phyloP scores from a whole-genome alignment of 1,139 yeast genomes.

The Torulaspora pretoriensis region DNA sequence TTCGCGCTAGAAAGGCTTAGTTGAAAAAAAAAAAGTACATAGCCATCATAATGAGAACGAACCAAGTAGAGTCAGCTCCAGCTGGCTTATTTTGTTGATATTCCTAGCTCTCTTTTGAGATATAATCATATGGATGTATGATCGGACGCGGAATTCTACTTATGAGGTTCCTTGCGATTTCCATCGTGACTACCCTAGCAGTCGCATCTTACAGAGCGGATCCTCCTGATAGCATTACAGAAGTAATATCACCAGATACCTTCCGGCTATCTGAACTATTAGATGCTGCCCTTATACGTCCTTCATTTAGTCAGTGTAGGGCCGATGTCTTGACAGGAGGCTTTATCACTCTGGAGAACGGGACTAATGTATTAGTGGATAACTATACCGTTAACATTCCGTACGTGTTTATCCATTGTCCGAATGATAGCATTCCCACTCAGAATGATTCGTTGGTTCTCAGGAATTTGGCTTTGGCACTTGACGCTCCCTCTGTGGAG shows the following conservation, averaged over 20 bases:
- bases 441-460: conserved; percentile 6
- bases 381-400: conserved; percentile 19
- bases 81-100: not conserved
- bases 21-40: no score
- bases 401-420: conserved; percentile 18
- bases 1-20: no score
- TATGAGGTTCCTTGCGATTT: not conserved
- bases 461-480: conserved; percentile 4
- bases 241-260: not conserved
- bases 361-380: not conserved
- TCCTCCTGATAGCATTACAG: not conserved
- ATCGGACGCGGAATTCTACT: conserved; percentile 2
- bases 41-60: no score
- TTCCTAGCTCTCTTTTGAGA: not conserved
- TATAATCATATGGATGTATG: conserved; percentile 4
- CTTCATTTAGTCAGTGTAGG: conserved; percentile 15
- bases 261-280: conserved; percentile 15
- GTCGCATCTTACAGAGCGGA: not conserved
- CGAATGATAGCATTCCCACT: conserved; percentile 6
- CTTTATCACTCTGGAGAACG: conserved; percentile 10
- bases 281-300: conserved; percentile 9
- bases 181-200: not conserved
- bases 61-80: not conserved
- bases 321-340: conserved; percentile 21
- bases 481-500: conserved; percentile 1